Percentiles rank a stretch among this genome's conserved stretches.
These are phyloP conservation scores for Inga leiocalycina DNA, from an alignment of 306 rosid genomes.

Conservation along the genomic window DNA sequence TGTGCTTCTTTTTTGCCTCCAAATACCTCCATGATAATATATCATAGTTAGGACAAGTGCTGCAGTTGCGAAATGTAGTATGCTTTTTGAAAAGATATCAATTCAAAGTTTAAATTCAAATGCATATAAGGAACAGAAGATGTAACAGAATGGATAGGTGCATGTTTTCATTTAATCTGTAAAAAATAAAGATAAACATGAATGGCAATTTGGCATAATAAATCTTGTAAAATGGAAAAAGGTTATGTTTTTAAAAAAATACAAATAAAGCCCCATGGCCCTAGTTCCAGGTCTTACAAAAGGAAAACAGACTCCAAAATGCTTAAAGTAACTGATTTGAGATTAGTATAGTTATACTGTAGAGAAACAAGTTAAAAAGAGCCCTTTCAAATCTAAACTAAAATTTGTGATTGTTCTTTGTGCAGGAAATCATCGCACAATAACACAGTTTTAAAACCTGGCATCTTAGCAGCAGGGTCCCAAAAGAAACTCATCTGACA, in stretches of 20 bases:
- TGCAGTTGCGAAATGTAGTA: not conserved
- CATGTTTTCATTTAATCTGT: not conserved
- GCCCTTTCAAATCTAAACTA: not conserved
- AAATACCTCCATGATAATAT: slow-evolving; percentile 54
- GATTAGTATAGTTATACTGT: not conserved
- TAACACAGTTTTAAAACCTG: not conserved
- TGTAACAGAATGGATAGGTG: slow-evolving; percentile 4
- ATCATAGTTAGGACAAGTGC: slow-evolving; percentile 24
- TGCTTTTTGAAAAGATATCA: not conserved
- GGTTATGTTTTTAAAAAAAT: no score
- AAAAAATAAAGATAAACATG: not conserved
- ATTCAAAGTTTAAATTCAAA: not conserved
- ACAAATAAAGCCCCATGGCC: not conserved
- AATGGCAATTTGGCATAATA: not conserved
- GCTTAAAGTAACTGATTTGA: not conserved
- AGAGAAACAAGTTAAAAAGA: not conserved
- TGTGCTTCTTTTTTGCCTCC: slow-evolving; percentile 67
- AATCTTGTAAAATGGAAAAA: not conserved
- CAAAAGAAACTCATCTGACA: not conserved
- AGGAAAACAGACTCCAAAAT: not conserved
- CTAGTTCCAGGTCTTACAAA: not conserved
- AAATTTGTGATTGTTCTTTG: not conserved
- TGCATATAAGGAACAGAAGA: not conserved
- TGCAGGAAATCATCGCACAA: not conserved
- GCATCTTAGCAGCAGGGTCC: not conserved